These are phyloP conservation scores for Fusarium sp. DNA, from an alignment of 2,329 filamentous ascomycete genomes.

Conservation along the genomic window DNA sequence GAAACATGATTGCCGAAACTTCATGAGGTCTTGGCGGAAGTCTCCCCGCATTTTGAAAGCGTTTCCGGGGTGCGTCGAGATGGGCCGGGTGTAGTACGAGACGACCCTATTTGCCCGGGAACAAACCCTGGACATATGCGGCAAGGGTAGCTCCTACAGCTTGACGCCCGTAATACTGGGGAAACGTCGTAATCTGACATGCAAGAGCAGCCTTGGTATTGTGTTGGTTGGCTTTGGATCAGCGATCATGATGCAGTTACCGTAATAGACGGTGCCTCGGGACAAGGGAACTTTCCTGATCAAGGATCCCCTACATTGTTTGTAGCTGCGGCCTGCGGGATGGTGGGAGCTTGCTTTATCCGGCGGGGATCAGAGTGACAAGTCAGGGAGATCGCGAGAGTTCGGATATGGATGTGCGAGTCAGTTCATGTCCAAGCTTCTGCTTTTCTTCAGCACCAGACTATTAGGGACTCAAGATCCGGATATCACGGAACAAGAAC, in stretches of 20 bases:
- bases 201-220: constrained; percentile 27
- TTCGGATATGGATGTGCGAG: constrained; percentile 21
- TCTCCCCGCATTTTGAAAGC: constrained; percentile 40
- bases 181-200: constrained; percentile 42
- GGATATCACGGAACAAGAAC: constrained; percentile 14
- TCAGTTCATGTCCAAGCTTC: not conserved
- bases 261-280: constrained; percentile 20
- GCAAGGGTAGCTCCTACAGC: constrained; percentile 18
- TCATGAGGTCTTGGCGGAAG: constrained; percentile 14
- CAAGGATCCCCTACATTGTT: constrained; percentile 11
- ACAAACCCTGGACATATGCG: constrained; percentile 8
- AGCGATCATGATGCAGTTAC: not conserved
- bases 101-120: constrained; percentile 35
- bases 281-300: constrained; percentile 41
- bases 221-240: constrained; percentile 16
- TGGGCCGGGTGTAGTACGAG: constrained; percentile 7
- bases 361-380: constrained; percentile 33
- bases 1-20: constrained; percentile 24
- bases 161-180: constrained; percentile 31
- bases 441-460: not conserved
- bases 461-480: not conserved
- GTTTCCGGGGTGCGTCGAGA: constrained; percentile 29
- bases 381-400: not conserved
- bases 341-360: constrained; percentile 36
- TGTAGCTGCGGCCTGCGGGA: constrained; percentile 12